phyloP scores from a whole-genome alignment of 306 rosid species.

The Quercus berberidifolia region DNA sequence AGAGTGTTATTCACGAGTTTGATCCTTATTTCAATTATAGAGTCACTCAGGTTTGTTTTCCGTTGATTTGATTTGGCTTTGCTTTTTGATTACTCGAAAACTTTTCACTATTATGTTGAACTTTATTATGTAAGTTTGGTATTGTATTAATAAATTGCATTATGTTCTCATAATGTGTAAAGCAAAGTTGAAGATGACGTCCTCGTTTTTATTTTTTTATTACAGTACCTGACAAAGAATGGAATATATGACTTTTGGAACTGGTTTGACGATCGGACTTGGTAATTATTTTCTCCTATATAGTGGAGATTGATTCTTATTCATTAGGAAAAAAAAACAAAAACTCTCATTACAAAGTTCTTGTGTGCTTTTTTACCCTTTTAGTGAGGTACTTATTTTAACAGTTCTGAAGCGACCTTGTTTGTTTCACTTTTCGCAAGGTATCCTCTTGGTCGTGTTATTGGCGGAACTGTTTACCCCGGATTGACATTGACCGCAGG shows the following conservation, averaged over 20 bases:
- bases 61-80: not conserved
- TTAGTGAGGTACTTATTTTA: constrained; percentile 12
- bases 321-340: not conserved
- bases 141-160: not conserved
- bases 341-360: not conserved
- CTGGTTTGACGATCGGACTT: constrained; percentile 99
- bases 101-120: not conserved
- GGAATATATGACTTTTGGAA: constrained; percentile 99
- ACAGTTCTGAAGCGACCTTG: constrained; percentile 17
- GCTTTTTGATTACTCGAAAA: constrained; percentile 7
- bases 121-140: not conserved
- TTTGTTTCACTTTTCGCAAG: constrained; percentile 31
- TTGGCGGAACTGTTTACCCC: constrained; percentile 98
- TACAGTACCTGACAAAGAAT: constrained; percentile 90
- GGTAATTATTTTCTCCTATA: constrained; percentile 41
- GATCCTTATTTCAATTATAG: constrained; percentile 98
- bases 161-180: constrained; percentile 8
- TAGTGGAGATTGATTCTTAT: not conserved
- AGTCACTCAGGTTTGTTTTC: constrained; percentile 90
- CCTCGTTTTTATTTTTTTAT: constrained; percentile 32
- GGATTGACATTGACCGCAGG: constrained; percentile 98
- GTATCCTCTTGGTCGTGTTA: constrained; percentile 99
- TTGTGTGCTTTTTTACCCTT: not conserved
- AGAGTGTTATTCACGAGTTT: constrained; percentile 96
- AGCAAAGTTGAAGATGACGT: constrained; percentile 21